Evolutionary conservation across 768 basidiomycete species (phyloP), one percentile per base, ranked within the genome.

Genomic region (Rhizopogon salebrosus): DNA sequence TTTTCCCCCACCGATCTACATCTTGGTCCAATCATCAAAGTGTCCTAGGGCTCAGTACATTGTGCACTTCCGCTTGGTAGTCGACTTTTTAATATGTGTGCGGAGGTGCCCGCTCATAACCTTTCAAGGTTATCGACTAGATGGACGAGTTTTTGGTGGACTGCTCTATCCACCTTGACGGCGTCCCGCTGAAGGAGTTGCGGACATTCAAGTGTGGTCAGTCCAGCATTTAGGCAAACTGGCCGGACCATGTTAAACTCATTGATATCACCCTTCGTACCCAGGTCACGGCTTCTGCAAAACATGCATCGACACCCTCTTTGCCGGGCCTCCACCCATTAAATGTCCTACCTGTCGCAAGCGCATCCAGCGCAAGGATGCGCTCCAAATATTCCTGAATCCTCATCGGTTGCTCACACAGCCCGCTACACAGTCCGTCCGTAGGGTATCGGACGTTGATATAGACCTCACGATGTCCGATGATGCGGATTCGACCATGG

Each of bases 241-340:
- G n/a, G n/a, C n/a, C n/a, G n/a, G 20, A 39, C 51, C 49, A 8
- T n/a, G 16, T 46, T 65, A 59, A 49, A 69, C 29, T 39, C 16
- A 27, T 34, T 49, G 11, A 37, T 1, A 36, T 54, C 39, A 59
- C 48, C 35, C 60, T 54, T 56, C 29, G 18, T 58, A 53, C 31
- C 49, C 42, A 69, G 66, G 66, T 20, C 68, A 68, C 55, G 68
- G 68, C 48, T 68, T 68, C 38, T 68, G 66, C 46, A 62, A 57
- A 39, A 64, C 60, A 49, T 68, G 66, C 36, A 45, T 68, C 8
- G 62, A 56, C 23, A 60, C 53, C 24, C 62, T 64, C 27, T 57
- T 61, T 41, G 31, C 61, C 22, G 54, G 27, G 23, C 48, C 52
- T 20, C 20, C 45, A 9, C 45, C 45, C 35, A 34, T 46, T 16